Conservation (phyloP, 2,329 filamentous ascomycete genomes). For the Pseudopithomyces maydicus region DNA sequence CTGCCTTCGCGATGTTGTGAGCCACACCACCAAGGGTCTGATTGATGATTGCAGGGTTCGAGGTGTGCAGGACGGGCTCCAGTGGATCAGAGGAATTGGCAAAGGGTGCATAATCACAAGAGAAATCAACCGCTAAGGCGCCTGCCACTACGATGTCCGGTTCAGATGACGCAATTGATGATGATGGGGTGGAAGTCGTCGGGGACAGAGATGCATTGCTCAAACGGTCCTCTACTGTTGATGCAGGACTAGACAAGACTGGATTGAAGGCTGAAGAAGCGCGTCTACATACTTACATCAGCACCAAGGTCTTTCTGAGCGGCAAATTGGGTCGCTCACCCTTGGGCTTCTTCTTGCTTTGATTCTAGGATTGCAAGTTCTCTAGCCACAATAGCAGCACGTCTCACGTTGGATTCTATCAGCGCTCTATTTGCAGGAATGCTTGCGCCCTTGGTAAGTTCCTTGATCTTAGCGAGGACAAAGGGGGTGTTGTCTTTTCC, state of each 20-base stretch:
- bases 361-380: constrained; percentile 62
- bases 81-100: constrained; percentile 43
- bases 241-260: constrained; percentile 18
- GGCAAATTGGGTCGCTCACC: constrained; percentile 43
- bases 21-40: constrained; percentile 91
- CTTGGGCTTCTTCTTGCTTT: constrained; percentile 39
- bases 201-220: constrained; percentile 22
- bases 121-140: constrained; percentile 85
- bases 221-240: constrained; percentile 16
- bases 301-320: constrained; percentile 34
- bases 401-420: constrained; percentile 68
- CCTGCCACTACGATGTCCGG: constrained; percentile 82
- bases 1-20: constrained; percentile 86
- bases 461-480: constrained; percentile 76
- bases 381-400: constrained; percentile 68
- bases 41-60: constrained; percentile 80
- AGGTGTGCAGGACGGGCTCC: constrained; percentile 70
- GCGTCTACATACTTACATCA: constrained; percentile 47
- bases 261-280: constrained; percentile 28
- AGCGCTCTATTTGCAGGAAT: constrained; percentile 75
- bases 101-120: constrained; percentile 73
- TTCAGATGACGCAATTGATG: constrained; percentile 3
- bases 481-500: constrained; percentile 86
- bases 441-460: constrained; percentile 74
- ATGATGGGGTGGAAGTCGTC: constrained; percentile 6